Conservation (phyloP, 352 stramenopile species). For the Pythium pyrilobum region DNA sequence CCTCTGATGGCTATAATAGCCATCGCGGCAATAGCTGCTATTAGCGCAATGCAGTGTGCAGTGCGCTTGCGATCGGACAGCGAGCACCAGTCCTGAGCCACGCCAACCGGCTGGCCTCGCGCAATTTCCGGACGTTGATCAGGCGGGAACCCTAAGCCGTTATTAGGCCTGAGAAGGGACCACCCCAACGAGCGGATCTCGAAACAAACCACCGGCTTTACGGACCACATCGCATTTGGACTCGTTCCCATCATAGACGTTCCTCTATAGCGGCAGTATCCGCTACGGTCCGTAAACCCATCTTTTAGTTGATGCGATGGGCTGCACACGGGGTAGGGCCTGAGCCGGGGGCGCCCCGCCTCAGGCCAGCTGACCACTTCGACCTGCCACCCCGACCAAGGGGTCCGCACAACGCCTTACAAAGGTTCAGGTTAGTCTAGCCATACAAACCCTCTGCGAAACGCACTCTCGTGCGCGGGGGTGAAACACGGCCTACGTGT, state of each 20-base stretch:
- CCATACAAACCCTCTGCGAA: conserved; percentile 3
- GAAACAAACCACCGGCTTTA: too few relatives aligned
- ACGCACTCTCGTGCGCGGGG: background rate
- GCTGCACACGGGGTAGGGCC: conserved; percentile 9
- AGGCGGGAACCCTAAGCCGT: too few relatives aligned
- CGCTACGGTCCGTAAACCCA: conserved; percentile 2
- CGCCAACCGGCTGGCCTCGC: too few relatives aligned
- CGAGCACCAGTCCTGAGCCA: too few relatives aligned
- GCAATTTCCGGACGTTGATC: too few relatives aligned
- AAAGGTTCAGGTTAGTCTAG: background rate
- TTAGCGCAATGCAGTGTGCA: too few relatives aligned
- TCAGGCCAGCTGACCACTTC: conserved; percentile 4
- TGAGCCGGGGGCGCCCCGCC: conserved; percentile 8
- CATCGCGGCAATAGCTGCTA: too few relatives aligned
- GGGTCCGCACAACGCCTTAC: background rate
- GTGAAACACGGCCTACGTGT: conserved; percentile 1
- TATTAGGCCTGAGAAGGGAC: too few relatives aligned
- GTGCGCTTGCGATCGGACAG: too few relatives aligned
- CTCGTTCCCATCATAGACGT: background rate
- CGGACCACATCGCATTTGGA: too few relatives aligned
- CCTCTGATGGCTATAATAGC: too few relatives aligned
- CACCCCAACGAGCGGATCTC: too few relatives aligned
- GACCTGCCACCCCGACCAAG: background rate
- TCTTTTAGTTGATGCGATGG: conserved; percentile 17
- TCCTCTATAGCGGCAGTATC: background rate